These are phyloP conservation scores for Ciborinia camelliae DNA, from an alignment of 2,329 filamentous ascomycete genomes.

Conservation along the genomic window DNA sequence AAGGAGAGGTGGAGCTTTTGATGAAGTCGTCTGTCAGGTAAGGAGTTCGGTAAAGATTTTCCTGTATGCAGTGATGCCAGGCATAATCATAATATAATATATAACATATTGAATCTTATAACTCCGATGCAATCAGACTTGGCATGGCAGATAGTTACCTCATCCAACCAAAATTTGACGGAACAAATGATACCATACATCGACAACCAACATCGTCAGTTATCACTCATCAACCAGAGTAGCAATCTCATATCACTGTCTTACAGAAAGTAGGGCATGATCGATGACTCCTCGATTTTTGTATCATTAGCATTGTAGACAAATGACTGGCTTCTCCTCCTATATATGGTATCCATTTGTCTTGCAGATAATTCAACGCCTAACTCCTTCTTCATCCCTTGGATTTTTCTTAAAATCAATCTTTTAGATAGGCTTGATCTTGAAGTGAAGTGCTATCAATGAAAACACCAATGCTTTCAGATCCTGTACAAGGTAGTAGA, in stretches of 20 bases:
- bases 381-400: slow-evolving; percentile 33
- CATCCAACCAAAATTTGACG: not conserved
- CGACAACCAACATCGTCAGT: not conserved
- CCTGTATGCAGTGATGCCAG: slow-evolving; percentile 1
- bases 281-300: not conserved
- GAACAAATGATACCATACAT: not conserved
- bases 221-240: not conserved
- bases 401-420: not conserved
- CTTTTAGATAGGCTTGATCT: slow-evolving; percentile 75
- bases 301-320: slow-evolving; percentile 8
- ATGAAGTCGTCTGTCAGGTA: not conserved
- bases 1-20: not conserved
- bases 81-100: not conserved
- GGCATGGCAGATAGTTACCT: slow-evolving; percentile 1
- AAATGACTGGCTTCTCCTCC: slow-evolving; percentile 17
- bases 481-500: slow-evolving; percentile 98
- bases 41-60: not conserved
- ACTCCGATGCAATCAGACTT: not conserved
- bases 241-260: not conserved
- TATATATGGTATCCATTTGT: slow-evolving; percentile 35
- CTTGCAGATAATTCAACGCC: slow-evolving; percentile 23
- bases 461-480: slow-evolving; percentile 96
- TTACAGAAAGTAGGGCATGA: not conserved
- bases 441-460: slow-evolving; percentile 94
- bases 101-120: not conserved